Evolutionary conservation across 192 early-diverging fungal genomes (phyloP).

Genomic region (Linderina pennispora): DNA sequence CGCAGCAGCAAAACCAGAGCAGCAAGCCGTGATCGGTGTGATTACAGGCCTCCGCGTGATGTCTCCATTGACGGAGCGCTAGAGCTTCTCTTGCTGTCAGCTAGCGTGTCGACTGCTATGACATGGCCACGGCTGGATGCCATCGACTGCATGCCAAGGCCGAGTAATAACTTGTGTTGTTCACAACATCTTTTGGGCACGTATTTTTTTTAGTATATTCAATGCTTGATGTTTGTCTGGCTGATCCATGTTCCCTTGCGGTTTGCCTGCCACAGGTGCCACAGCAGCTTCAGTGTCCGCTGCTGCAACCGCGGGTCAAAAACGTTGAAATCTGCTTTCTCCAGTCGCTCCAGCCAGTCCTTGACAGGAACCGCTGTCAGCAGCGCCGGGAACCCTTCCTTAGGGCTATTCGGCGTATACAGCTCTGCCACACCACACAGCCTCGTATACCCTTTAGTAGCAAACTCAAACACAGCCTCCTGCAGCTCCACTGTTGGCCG

Average conservation of each 20-base stretch:
- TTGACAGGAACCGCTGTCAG: slow-evolving; percentile 66
- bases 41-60: too few relatives aligned
- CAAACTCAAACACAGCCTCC: slow-evolving; percentile 83
- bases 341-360: slow-evolving; percentile 67
- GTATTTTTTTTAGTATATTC: too few relatives aligned
- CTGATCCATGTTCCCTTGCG: slow-evolving; percentile 35
- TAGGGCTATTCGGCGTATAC: slow-evolving; percentile 53
- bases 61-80: too few relatives aligned
- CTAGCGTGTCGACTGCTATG: too few relatives aligned
- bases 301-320: slow-evolving; percentile 65
- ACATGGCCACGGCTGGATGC: too few relatives aligned
- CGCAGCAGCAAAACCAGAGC: too few relatives aligned
- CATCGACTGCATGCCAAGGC: too few relatives aligned
- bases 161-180: too few relatives aligned
- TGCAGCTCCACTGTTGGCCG: slow-evolving; percentile 54
- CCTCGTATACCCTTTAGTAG: slow-evolving; percentile 68
- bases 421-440: slow-evolving; percentile 66
- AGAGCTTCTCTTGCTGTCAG: too few relatives aligned
- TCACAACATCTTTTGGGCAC: too few relatives aligned
- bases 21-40: too few relatives aligned
- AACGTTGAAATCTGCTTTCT: slow-evolving; percentile 74
- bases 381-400: slow-evolving; percentile 62
- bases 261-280: slow-evolving; percentile 31
- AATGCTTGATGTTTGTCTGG: slow-evolving; percentile 4
- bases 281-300: slow-evolving; percentile 35